These are phyloP conservation scores for Trichoderma koningiopsis DNA, from an alignment of 2,329 filamentous ascomycete genomes.

Conservation along the genomic window DNA sequence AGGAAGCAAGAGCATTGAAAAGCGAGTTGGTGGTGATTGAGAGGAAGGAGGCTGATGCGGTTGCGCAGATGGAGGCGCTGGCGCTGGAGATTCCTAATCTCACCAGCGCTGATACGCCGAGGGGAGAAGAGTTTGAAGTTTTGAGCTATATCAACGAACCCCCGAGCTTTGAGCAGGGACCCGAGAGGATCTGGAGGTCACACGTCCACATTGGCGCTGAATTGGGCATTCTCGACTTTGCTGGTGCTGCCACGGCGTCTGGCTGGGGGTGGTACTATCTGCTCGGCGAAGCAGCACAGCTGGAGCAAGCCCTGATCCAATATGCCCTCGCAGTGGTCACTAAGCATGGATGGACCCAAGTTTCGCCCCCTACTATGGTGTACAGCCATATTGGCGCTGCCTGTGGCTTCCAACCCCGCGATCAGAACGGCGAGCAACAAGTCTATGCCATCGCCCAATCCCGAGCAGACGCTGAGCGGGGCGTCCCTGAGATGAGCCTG, in stretches of 20 bases:
- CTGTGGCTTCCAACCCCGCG: slow-evolving; percentile 92
- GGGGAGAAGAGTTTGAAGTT: slow-evolving; percentile 64
- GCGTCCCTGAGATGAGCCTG: slow-evolving; percentile 71
- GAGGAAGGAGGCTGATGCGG: slow-evolving; percentile 60
- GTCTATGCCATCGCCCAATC: slow-evolving; percentile 78
- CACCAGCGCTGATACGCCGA: slow-evolving; percentile 74
- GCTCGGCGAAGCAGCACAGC: slow-evolving; percentile 82
- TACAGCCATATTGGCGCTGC: slow-evolving; percentile 89
- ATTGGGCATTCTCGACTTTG: slow-evolving; percentile 89
- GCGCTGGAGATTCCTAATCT: slow-evolving; percentile 84
- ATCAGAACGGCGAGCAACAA: slow-evolving; percentile 88
- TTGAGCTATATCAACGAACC: slow-evolving; percentile 79
- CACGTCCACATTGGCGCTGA: slow-evolving; percentile 85
- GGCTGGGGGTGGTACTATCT: slow-evolving; percentile 99
- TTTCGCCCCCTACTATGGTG: slow-evolving; percentile 85
- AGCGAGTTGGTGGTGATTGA: slow-evolving; percentile 61
- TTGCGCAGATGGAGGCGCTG: slow-evolving; percentile 69
- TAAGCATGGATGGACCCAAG: slow-evolving; percentile 73
- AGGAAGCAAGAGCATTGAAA: slow-evolving; percentile 68
- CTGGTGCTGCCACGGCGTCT: slow-evolving; percentile 74
- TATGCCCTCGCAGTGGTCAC: slow-evolving; percentile 78
- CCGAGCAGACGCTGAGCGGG: slow-evolving; percentile 60
- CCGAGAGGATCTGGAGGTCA: slow-evolving; percentile 59
- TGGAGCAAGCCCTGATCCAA: slow-evolving; percentile 92
- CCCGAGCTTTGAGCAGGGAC: slow-evolving; percentile 44